These are phyloP conservation scores for Scutellaria galericulata DNA, from an alignment of 257 asterid species.

Conservation along the genomic window DNA sequence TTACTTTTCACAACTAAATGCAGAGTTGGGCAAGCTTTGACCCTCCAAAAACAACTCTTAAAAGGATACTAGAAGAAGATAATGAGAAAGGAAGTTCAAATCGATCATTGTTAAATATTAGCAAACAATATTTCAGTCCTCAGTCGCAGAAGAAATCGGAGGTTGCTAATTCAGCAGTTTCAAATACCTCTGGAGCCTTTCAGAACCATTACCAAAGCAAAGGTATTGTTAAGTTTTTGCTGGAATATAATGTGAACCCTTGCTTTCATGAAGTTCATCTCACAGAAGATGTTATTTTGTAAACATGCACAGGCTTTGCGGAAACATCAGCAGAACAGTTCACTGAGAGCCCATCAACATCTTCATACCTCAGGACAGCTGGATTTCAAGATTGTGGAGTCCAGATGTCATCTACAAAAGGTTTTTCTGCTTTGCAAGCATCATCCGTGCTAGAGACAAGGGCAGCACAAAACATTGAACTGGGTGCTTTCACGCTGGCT, in stretches of 20 bases:
- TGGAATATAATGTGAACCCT: constrained; percentile 12
- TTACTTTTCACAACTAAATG: constrained; percentile 37
- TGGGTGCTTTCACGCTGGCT: constrained; percentile 35
- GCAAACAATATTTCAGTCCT: constrained; percentile 53
- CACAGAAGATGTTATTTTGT: constrained; percentile 21
- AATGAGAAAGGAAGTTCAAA: constrained; percentile 49
- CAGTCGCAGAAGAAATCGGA: constrained; percentile 50
- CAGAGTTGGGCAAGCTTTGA: constrained; percentile 80
- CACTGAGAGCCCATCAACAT: constrained; percentile 37
- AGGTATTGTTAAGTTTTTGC: constrained; percentile 47
- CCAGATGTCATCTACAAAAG: constrained; percentile 41
- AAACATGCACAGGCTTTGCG: constrained; percentile 45
- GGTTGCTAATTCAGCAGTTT: constrained; percentile 43
- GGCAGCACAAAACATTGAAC: constrained; percentile 36
- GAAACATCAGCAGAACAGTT: constrained; percentile 46
- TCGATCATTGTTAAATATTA: constrained; percentile 49
- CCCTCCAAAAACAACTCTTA: constrained; percentile 80
- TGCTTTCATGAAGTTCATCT: constrained; percentile 28
- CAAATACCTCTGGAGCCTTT: constrained; percentile 42
- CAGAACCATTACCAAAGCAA: constrained; percentile 45
- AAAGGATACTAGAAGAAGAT: constrained; percentile 69
- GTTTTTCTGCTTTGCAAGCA: constrained; percentile 34
- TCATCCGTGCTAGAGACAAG: constrained; percentile 40
- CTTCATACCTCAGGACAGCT: constrained; percentile 44
- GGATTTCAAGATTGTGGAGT: constrained; percentile 40